These are phyloP conservation scores for Gymnopilus dilepis DNA, from an alignment of 768 basidiomycete genomes.

Conservation along the genomic window DNA sequence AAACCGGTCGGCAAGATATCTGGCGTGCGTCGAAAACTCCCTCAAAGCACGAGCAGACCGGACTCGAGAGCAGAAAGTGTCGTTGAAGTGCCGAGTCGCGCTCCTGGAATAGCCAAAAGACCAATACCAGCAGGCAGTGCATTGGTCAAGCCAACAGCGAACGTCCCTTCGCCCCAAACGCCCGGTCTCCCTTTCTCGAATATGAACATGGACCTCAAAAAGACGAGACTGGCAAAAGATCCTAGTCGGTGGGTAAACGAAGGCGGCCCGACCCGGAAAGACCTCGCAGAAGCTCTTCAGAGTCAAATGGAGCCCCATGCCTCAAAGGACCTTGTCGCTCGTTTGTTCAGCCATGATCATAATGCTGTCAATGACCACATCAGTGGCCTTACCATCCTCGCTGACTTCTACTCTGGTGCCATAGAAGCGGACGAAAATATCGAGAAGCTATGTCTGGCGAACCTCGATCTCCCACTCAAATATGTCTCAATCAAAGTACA, in stretches of 20 bases:
- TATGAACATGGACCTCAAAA: slow-evolving; percentile 66
- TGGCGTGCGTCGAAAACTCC: slow-evolving; percentile 76
- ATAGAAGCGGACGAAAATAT: slow-evolving; percentile 61
- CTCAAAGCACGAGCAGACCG: slow-evolving; percentile 61
- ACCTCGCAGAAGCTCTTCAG: slow-evolving; percentile 84
- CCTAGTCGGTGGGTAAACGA: slow-evolving; percentile 86
- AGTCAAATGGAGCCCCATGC: slow-evolving; percentile 90
- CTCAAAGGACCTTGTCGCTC: slow-evolving; percentile 74
- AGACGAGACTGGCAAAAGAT: slow-evolving; percentile 74
- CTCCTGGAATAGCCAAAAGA: slow-evolving; percentile 40
- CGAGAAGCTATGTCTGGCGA: slow-evolving; percentile 75
- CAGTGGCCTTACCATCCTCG: slow-evolving; percentile 71
- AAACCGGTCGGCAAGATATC: slow-evolving; percentile 55
- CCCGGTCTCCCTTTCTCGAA: slow-evolving; percentile 52
- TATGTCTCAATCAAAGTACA: slow-evolving; percentile 91
- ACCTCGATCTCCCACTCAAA: slow-evolving; percentile 91
- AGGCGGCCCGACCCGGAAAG: slow-evolving; percentile 80
- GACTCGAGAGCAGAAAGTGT: slow-evolving; percentile 53
- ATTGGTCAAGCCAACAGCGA: slow-evolving; percentile 13
- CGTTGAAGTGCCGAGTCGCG: slow-evolving; percentile 41
- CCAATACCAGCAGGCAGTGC: slow-evolving; percentile 31
- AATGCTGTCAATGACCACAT: slow-evolving; percentile 93
- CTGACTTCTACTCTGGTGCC: slow-evolving; percentile 74
- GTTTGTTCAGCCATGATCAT: slow-evolving; percentile 94
- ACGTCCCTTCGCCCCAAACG: slow-evolving; percentile 21